Base-by-base conservation (phyloP, 352 stramenopile species). In the Aphanomyces cochlioides region DNA sequence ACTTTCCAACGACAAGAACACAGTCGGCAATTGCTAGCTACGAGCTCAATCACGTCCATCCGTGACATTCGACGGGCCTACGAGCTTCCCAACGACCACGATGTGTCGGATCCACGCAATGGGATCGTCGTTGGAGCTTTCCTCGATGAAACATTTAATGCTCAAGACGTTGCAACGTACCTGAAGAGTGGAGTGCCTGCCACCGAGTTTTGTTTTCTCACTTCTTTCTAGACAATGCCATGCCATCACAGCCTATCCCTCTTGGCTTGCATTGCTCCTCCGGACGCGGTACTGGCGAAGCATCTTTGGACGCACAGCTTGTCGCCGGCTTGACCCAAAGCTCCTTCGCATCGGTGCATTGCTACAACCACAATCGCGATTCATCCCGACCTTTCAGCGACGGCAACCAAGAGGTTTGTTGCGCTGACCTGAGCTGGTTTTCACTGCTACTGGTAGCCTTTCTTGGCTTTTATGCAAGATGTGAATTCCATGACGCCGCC, bases 301-400 rank as follows among this genome's bases (percentile, higher is more conserved):
- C 85, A 0, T 90, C 85, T 7, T 73, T 93, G 19, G 85, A 93
- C 50, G 74, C 90, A 5, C 82, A 93, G 66, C 81, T 90, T 43
- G 78, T 76, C 0, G 71, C 79, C 13, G 73, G 66, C 40, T 72
- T 93, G 21, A 79, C 85, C 15, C 72, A 69, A 3, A 86, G 79
- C 41, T 76, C 78, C 2, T 67, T 75, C 19, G 74, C 88, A 13
- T 75, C 87, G 56, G 81, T 90, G 74, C 28, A 87, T 41, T 93
- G 85, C 73, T 90, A 88, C 74, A 77, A 86, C 17, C 56, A 77
- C 12, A 67, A 89, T 2, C 71, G 83, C 21, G 81, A 91, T 57
- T 54, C 79, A 57, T 78, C 74, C 43, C 72, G 72, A 12, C 68
- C 70, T 2, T 82, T 86, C 39, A 77, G 77, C 3, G 81, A 86